Conservation (phyloP, 805 yeast species). For the Candida andamanensis region DNA sequence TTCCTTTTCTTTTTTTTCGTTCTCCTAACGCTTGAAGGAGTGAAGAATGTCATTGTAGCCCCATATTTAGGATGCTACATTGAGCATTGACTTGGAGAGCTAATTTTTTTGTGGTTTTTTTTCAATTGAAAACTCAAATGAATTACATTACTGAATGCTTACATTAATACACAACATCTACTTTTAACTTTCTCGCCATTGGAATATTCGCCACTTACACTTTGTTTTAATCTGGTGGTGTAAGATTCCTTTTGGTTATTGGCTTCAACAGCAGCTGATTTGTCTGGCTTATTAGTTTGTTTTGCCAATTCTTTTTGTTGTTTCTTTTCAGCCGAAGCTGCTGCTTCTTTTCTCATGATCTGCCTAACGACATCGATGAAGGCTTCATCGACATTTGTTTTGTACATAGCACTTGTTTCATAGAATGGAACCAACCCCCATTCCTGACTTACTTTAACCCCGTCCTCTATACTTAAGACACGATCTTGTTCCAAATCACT, state of each 20-base stretch:
- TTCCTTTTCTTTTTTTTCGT: constrained; percentile 18
- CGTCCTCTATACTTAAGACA: constrained; percentile 74
- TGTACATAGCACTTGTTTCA: constrained; percentile 89
- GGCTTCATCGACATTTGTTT: constrained; percentile 86
- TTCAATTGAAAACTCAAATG: not conserved
- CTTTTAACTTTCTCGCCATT: constrained; percentile 12
- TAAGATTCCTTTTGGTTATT: constrained; percentile 9
- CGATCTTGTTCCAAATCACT: constrained; percentile 77
- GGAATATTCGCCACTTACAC: constrained; percentile 11
- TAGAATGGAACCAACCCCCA: constrained; percentile 92
- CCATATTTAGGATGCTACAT: too few species aligned
- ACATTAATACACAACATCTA: constrained; percentile 30
- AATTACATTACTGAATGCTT: too few species aligned
- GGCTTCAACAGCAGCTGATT: constrained; percentile 12
- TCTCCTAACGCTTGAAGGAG: too few species aligned
- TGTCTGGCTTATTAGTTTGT: constrained; percentile 16
- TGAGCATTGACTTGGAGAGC: too few species aligned
- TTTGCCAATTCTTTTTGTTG: constrained; percentile 39
- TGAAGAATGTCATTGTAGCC: too few species aligned
- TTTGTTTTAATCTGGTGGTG: constrained; percentile 8
- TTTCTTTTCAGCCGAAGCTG: constrained; percentile 39
- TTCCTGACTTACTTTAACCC: constrained; percentile 72
- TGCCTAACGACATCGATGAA: constrained; percentile 86
- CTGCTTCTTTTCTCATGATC: constrained; percentile 71
- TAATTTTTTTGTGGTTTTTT: too few species aligned